Percentiles rank a stretch among this genome's conserved stretches.
phyloP scores from a whole-genome alignment of 352 stramenopile genomes.

The Phytophthora syringae region DNA sequence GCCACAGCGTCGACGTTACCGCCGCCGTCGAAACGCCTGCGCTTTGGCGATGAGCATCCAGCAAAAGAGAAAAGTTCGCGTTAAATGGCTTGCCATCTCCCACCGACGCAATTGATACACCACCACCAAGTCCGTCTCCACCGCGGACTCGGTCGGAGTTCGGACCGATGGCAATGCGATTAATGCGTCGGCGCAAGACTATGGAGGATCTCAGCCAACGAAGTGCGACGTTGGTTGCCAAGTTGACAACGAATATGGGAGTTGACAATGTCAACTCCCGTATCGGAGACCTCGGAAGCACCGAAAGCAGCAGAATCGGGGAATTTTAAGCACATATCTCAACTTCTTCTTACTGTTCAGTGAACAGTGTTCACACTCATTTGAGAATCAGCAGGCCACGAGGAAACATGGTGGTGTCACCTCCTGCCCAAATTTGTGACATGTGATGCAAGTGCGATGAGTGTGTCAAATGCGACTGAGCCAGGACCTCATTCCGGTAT shows the following conservation, averaged over 20 bases:
- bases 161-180: conserved; percentile 18
- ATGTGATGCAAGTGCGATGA: conserved; percentile 20
- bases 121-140: conserved; percentile 11
- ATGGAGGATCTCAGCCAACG: conserved; percentile 52
- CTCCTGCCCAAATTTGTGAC: conserved; percentile 6
- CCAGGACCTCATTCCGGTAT: conserved; percentile 12
- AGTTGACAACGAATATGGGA: too few species aligned
- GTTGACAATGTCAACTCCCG: too few species aligned
- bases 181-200: conserved; percentile 68
- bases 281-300: conserved; percentile 1
- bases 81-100: conserved; percentile 17
- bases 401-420: too few species aligned
- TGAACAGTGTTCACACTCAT: too few species aligned
- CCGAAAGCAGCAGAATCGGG: too few species aligned
- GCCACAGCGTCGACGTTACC: conserved; percentile 5
- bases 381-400: too few species aligned
- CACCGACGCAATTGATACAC: background rate
- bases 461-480: conserved; percentile 1
- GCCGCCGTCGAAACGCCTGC: conserved; percentile 13
- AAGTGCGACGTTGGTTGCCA: background rate
- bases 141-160: conserved; percentile 4
- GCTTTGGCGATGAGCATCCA: background rate
- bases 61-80: conserved; percentile 17
- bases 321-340: too few species aligned
- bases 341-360: too few species aligned